Base-by-base conservation (phyloP, 495 filamentous ascomycete species). In the Tricharina praecox region DNA sequence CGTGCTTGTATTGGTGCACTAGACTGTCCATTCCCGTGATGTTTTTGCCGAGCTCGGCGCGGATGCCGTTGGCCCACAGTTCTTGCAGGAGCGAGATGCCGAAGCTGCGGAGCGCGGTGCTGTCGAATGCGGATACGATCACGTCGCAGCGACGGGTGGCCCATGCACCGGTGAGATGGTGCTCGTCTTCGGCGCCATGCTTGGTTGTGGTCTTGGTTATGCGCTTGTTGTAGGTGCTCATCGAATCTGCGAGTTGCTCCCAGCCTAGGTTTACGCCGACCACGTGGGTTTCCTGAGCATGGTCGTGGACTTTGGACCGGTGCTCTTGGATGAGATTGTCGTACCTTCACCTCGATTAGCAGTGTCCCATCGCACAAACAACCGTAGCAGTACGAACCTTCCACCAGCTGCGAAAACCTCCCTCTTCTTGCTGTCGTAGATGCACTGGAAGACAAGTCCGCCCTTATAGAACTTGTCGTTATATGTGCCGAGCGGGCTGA, bases 351-450 rank as follows among this genome's bases (percentile, higher is more conserved):
- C n/a, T n/a, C n/a, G n/a, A n/a, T n/a, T n/a, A n/a, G n/a, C n/a
- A n/a, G n/a, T n/a, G n/a, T n/a, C n/a, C n/a, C n/a, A n/a, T n/a
- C n/a, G n/a, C n/a, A n/a, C n/a, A n/a, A n/a, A n/a, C n/a, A n/a
- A n/a, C n/a, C n/a, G n/a, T n/a, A n/a, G n/a, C n/a, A n/a, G n/a
- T n/a, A 24, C 33, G 10, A 8, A 48, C 45, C 45, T 20, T 23
- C 90, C 90, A 40, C 90, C 90, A 26, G 87, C 90, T 0, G 88
- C 90, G 54, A 97, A 85, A 8, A 96, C 82, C 53, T 90, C 81
- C 23, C 72, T 68, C 52, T 76, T 76, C 62, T 88, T 93, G 47
- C 71, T 79, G 63, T 96, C 92, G 53, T 85, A 86, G 0, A 95
- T 63, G 52, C 87, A 96, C 52, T 92, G 79, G 60, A 97, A 97